Base-by-base conservation (phyloP, 2,329 filamentous ascomycete species). In the Colletotrichum spaethianum region DNA sequence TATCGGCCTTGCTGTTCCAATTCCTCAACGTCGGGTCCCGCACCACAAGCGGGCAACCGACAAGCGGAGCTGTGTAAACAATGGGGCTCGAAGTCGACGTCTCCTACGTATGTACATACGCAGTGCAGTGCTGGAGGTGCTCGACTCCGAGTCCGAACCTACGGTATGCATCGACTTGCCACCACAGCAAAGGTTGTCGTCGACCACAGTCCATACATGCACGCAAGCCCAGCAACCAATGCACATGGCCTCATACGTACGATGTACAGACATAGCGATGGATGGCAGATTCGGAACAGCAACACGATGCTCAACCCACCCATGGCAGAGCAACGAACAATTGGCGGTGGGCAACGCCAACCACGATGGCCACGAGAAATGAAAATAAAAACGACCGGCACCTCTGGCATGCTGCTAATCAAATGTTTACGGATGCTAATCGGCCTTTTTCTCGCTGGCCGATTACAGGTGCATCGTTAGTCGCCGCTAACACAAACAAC, bases 391-490 rank as follows among this genome's bases (percentile, higher is more conserved):
- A 61, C n/a, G 40, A 26, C 44, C n/a, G n/a, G 31, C 63, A 42
- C 46, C n/a, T 61, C 46, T 67, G 56, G 50, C 67, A 70, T 38
- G 48, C 56, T 70, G 48, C 48, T 70, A 60, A 66, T 46, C 55
- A 70, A 48, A 62, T 44, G 56, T 42, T 55, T 55, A 55, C 55
- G 52, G 50, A 60, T 61, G 46, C 62, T 33, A 67, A 52, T 40
- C 52, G 64, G 63, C 57, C 63, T 63, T 63, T 56, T 63, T 50
- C 68, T 67, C 66, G 75, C 76, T 80, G 78, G 78, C 80, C 77
- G 77, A 77, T 78, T 80, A 77, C 77, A 79, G 74, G 75, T 82
- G 81, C 80, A 81, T 48, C 79, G 81, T 50, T 82, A 83, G 82
- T 78, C 78, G 78, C 81, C 79, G 79, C 78, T 75, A 76, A 72